Base-by-base conservation (phyloP, 2,329 filamentous ascomycete species). In the Paecilomyces fulvus region DNA sequence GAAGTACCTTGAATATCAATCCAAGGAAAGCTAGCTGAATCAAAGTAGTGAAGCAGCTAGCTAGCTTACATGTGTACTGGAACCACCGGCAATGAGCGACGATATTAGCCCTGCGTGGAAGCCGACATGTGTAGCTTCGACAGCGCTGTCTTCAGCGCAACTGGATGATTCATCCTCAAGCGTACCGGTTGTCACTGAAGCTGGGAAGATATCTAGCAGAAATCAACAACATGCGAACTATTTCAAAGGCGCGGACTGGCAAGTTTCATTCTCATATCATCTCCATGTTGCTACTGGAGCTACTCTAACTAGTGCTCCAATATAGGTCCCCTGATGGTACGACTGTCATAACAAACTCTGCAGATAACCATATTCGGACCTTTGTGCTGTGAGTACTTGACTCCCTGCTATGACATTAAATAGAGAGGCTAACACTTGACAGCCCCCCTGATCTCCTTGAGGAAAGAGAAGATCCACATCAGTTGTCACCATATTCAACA, bases 301-400 rank as follows among this genome's bases (percentile, higher is more conserved):
- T 62, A 21, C 57, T 31, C 49, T 55, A 33, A 56, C 50, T 48
- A 25, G 52, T 3, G 30, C 17, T 52, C 28, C 5, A 17, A 14
- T 43, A 50, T 55, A 77, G 78, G 77, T 74, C 78, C 7, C 71
- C 80, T 14, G 83, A 86, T 65, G 83, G 83, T 6, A 83, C 80
- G 1, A 79, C 76, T 21, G 65, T 86, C 23, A 65, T 86, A 57
- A 80, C 82, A 2, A 77, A 78, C 46, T 80, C 75, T 56, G 77
- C 74, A 20, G 76, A 81, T 60, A 73, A 80, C 53, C 66, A 71
- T 56, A 72, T 82, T n/a, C 74, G 79, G 61, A 79, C 78, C 0
- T 83, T 80, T 63, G 73, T 83, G 6, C 64, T 85, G 71, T 83
- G 70, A 66, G 72, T 66, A 30, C 3, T 9, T 49, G 12, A 12